A percentile compares a stretch with the other conserved stretches of the same genome.
Evolutionary conservation across 768 basidiomycete species (phyloP).

Genomic region (Cyclocybe cylindracea): DNA sequence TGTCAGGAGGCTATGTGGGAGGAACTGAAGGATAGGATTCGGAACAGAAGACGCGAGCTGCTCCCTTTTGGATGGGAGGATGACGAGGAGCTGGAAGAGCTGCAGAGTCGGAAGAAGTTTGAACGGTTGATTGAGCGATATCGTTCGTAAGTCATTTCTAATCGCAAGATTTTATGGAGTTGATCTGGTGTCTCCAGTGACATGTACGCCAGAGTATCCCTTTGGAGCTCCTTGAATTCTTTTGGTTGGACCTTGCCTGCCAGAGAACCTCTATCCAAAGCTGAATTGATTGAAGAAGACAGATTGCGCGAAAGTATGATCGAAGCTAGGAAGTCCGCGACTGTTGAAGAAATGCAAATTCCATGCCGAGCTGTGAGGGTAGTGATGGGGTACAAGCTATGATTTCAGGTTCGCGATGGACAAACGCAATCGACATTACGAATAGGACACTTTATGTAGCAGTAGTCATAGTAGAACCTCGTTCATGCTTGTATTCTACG

Average conservation of each 20-base stretch:
- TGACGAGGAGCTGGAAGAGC: constrained; percentile 59
- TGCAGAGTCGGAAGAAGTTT: constrained; percentile 58
- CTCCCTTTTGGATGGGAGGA: constrained; percentile 70
- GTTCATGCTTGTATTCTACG: neutral
- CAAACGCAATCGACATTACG: neutral
- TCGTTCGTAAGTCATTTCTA: constrained; percentile 41
- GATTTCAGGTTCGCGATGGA: constrained; percentile 6
- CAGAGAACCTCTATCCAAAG: constrained; percentile 65
- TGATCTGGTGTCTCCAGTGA: constrained; percentile 40
- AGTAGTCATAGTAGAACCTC: no score
- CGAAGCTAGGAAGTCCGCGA: constrained; percentile 53
- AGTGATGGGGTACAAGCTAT: constrained; percentile 59
- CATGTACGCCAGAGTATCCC: constrained; percentile 61
- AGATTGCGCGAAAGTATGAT: constrained; percentile 61
- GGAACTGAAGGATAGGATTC: constrained; percentile 61
- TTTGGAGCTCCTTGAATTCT: constrained; percentile 64
- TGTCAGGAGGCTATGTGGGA: constrained; percentile 82
- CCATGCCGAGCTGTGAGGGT: constrained; percentile 63
- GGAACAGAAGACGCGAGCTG: constrained; percentile 55
- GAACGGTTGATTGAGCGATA: constrained; percentile 62
- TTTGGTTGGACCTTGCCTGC: constrained; percentile 61
- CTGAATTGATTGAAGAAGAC: constrained; percentile 69
- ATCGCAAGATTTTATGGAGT: neutral
- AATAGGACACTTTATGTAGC: neutral
- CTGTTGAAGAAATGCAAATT: constrained; percentile 50